These are phyloP conservation scores for Leucocoprinus leucothites DNA, from an alignment of 768 basidiomycete genomes.

Conservation along the genomic window DNA sequence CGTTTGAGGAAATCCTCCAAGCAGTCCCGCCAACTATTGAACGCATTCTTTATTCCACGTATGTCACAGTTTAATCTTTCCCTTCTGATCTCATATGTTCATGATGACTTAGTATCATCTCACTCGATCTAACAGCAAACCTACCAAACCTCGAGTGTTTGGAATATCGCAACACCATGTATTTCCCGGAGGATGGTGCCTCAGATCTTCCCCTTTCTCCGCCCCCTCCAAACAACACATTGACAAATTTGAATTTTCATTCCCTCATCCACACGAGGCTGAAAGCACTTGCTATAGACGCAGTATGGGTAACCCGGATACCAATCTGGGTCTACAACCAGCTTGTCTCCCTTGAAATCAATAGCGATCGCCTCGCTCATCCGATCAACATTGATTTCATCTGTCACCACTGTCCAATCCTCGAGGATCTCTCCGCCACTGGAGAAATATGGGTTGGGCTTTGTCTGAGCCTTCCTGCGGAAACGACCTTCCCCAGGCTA, in stretches of 20 bases:
- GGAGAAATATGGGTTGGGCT: constrained; percentile 27
- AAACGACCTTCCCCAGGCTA: constrained; percentile 27
- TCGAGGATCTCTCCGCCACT: constrained; percentile 36
- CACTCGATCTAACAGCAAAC: neutral
- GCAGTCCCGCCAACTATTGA: constrained; percentile 26
- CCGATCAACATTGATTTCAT: constrained; percentile 31
- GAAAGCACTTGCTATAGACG: constrained; percentile 6
- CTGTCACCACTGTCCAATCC: constrained; percentile 27
- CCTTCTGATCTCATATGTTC: neutral
- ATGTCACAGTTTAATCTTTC: neutral
- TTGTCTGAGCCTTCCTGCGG: constrained; percentile 28
- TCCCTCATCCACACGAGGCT: neutral
- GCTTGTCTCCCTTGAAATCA: constrained; percentile 4
- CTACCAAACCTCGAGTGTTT: constrained; percentile 5
- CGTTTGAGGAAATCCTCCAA: constrained; percentile 25
- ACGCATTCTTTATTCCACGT: constrained; percentile 13
- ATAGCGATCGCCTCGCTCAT: constrained; percentile 15
- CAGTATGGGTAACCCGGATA: constrained; percentile 2
- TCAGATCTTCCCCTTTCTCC: neutral
- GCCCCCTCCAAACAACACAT: neutral
- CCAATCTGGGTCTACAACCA: constrained; percentile 12
- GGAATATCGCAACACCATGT: constrained; percentile 9
- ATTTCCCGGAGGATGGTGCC: neutral
- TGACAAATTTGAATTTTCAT: neutral
- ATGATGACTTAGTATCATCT: neutral